These are phyloP conservation scores for Verbena officinalis DNA, from an alignment of 257 asterid species.

Conservation along the genomic window DNA sequence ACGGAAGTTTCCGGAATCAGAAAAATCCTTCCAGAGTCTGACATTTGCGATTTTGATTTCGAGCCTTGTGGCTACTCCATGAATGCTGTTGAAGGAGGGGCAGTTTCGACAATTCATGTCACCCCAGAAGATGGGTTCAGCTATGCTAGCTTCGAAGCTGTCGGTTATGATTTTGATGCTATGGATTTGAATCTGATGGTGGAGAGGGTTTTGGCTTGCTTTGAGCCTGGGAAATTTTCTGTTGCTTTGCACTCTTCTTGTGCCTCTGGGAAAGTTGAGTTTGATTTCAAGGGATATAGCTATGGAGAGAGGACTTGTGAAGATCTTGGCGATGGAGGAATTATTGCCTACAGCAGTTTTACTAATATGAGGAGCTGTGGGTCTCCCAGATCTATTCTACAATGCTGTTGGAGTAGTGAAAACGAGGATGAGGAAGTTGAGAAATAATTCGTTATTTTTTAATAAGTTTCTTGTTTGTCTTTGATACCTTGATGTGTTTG, in stretches of 20 bases:
- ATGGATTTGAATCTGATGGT: conserved; percentile 22
- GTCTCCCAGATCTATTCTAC: conserved; percentile 31
- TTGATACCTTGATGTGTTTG: too few relatives aligned
- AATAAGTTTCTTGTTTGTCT: too few relatives aligned
- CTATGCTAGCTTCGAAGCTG: conserved; percentile 65
- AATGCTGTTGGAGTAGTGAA: conserved; percentile 25
- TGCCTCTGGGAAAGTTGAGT: conserved; percentile 6
- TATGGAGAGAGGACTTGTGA: conserved; percentile 31
- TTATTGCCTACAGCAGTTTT: conserved; percentile 33
- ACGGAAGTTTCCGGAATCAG: conserved; percentile 55
- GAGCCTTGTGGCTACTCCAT: conserved; percentile 76
- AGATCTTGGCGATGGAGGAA: conserved; percentile 36
- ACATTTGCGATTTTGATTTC: conserved; percentile 60
- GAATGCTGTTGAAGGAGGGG: conserved; percentile 54
- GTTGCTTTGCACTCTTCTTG: conserved; percentile 27
- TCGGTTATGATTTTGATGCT: conserved; percentile 32
- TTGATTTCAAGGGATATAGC: conserved; percentile 32
- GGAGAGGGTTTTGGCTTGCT: conserved; percentile 38
- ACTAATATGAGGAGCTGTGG: conserved; percentile 27
- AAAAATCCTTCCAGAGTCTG: conserved; percentile 49
- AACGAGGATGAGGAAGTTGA: conserved; percentile 33
- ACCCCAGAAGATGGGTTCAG: conserved; percentile 73
- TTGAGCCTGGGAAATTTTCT: conserved; percentile 32
- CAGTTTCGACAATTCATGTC: conserved; percentile 55
- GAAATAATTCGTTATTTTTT: background rate